Percentiles rank a stretch among this genome's conserved stretches.
phyloP scores from a whole-genome alignment of 106 monocot genomes.

The Phalaenopsis equestris region DNA sequence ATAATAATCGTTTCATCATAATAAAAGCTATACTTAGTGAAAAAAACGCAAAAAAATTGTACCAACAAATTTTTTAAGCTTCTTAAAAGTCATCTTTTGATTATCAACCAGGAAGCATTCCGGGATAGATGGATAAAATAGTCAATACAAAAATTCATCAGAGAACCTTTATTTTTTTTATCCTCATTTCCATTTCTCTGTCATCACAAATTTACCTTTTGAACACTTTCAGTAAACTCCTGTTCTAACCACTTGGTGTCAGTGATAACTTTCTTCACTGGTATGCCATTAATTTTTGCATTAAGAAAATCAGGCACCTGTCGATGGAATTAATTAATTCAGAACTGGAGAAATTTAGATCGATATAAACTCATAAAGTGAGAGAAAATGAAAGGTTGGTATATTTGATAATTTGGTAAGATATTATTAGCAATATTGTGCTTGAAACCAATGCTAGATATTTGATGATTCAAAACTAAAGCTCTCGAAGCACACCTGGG shows the following conservation, averaged over 20 bases:
- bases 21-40: background rate
- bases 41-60: no score
- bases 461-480: conserved; percentile 5
- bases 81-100: no score
- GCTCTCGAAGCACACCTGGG: conserved; percentile 47
- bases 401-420: background rate
- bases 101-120: no score
- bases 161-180: background rate
- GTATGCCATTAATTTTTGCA: conserved; percentile 83
- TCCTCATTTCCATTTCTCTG: background rate
- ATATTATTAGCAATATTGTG: background rate
- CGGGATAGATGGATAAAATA: no score
- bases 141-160: no score
- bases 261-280: conserved; percentile 82
- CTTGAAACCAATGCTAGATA: background rate
- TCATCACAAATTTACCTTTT: conserved; percentile 50
- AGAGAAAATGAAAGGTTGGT: conserved; percentile 1
- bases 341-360: background rate
- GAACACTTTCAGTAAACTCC: conserved; percentile 81
- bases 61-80: no score
- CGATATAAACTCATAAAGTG: background rate
- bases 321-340: conserved; percentile 6
- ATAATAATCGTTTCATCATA: background rate
- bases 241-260: conserved; percentile 85
- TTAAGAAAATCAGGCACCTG: conserved; percentile 99